Base-by-base conservation (phyloP, 2,329 filamentous ascomycete genomes). In the Botryotinia narcissicola region DNA sequence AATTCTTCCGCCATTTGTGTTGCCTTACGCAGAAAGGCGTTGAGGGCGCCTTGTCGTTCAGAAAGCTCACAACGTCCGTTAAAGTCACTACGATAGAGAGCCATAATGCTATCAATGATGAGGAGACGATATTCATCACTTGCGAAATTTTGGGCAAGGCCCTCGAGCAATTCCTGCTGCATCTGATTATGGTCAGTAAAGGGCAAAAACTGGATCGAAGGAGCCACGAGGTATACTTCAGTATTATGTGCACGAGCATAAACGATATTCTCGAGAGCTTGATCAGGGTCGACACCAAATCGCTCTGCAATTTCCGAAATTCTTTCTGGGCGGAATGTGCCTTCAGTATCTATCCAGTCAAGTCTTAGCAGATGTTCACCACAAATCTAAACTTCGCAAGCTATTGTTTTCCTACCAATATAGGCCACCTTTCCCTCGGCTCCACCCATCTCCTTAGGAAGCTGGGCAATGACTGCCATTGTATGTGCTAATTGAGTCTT, bases 401-500 rank as follows among this genome's bases (percentile, higher is more conserved):
- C 62, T 25, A n/a, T n/a, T n/a, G 40, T 66, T 37, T 44, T n/a
- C n/a, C 20, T 77, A 86, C 86, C 90, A 77, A 92, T 91, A 77
- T 91, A 91, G 32, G 89, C 90, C 68, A 91, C 90, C 78, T 91
- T 92, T 57, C 90, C 90, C 79, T 90, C 88, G 46, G 88, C 90
- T 37, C 90, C 90, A 20, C 90, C 90, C 83, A 90, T 86, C 29
- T 90, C 87, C 79, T 85, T 61, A 25, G 86, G 86, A 59, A 87
- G 81, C 78, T 87, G 81, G 69, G 89, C 88, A 71, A 90, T 85
- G 51, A 92, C 90, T 60, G 89, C 88, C 85, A 92, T 88, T 8
- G 90, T 92, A 79, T 92, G 90, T 7, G 88, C 89, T 42, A 92
- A 83, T 80, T 92, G 90, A 29, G 90, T 92, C 82, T 92, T 92